These are phyloP conservation scores for Nadsonia commutata DNA, from an alignment of 1,139 yeast genomes.

Conservation along the genomic window DNA sequence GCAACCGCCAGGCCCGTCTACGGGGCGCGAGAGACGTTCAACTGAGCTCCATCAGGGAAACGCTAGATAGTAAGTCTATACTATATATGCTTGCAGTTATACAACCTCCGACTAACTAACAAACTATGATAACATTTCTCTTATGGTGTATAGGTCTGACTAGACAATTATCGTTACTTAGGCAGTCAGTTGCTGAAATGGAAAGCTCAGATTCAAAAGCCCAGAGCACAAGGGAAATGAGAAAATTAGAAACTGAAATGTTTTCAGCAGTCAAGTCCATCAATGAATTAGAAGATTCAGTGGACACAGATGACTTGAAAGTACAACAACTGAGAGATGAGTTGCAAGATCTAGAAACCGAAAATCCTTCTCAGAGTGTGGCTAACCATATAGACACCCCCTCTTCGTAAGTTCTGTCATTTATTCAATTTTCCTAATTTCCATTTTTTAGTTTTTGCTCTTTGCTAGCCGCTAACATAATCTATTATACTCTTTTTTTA, in stretches of 20 bases:
- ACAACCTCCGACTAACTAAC: no score
- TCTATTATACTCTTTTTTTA: no score
- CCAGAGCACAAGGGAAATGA: conserved; percentile 12
- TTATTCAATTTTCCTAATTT: no score
- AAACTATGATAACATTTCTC: no score
- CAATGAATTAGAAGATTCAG: conserved; percentile 39
- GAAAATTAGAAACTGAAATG: conserved; percentile 32
- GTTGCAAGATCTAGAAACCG: conserved; percentile 23
- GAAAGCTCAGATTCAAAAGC: not conserved
- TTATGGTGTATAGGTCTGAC: not conserved
- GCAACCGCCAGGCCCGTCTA: not conserved
- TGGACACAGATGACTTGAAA: conserved; percentile 33
- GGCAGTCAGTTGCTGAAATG: not conserved
- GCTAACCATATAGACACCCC: conserved; percentile 21
- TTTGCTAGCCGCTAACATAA: no score
- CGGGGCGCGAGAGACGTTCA: not conserved
- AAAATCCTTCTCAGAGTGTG: conserved; percentile 20
- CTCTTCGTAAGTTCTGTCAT: not conserved
- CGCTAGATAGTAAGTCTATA: not conserved
- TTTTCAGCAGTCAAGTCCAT: conserved; percentile 41
- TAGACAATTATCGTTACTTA: not conserved
- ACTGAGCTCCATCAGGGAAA: not conserved
- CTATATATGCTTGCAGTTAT: no score
- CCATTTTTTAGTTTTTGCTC: no score
- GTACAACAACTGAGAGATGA: conserved; percentile 29